Conservation (phyloP, 1,139 yeast species). For the Debaryomyces subglobosus region DNA sequence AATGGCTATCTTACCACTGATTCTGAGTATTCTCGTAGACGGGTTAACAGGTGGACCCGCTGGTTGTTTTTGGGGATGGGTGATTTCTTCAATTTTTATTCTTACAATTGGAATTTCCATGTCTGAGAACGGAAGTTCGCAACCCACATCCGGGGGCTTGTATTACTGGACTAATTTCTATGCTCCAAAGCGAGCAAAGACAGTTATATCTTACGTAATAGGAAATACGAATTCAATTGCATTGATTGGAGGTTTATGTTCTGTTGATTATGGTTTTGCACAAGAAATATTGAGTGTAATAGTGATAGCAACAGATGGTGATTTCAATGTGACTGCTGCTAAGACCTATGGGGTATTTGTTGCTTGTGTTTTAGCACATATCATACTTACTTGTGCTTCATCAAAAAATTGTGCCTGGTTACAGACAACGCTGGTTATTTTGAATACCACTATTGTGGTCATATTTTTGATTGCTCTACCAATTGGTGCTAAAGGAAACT, state of each 20-base stretch:
- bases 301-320: slow-evolving; percentile 32
- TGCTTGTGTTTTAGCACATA: slow-evolving; percentile 31
- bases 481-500: slow-evolving; percentile 43
- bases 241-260: slow-evolving; percentile 40
- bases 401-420: slow-evolving; percentile 54
- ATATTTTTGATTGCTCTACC: slow-evolving; percentile 72
- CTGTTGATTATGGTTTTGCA: slow-evolving; percentile 44
- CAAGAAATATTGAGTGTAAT: slow-evolving; percentile 40
- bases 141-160: slow-evolving; percentile 75
- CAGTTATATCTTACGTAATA: slow-evolving; percentile 45
- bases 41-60: slow-evolving; percentile 47
- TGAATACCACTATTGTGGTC: slow-evolving; percentile 56
- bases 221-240: slow-evolving; percentile 43
- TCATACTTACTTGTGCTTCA: slow-evolving; percentile 34
- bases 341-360: slow-evolving; percentile 42
- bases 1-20: slow-evolving; percentile 55
- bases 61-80: slow-evolving; percentile 74
- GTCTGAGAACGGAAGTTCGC: slow-evolving; percentile 67
- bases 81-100: slow-evolving; percentile 59
- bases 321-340: slow-evolving; percentile 33
- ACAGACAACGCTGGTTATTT: slow-evolving; percentile 60
- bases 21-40: slow-evolving; percentile 38
- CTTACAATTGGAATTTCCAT: slow-evolving; percentile 62
- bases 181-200: slow-evolving; percentile 31
- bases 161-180: slow-evolving; percentile 57